Percentiles rank a stretch among this genome's conserved stretches.
Evolutionary conservation across 352 stramenopile genomes (phyloP).

Genomic region (Phytophthora tubulina): DNA sequence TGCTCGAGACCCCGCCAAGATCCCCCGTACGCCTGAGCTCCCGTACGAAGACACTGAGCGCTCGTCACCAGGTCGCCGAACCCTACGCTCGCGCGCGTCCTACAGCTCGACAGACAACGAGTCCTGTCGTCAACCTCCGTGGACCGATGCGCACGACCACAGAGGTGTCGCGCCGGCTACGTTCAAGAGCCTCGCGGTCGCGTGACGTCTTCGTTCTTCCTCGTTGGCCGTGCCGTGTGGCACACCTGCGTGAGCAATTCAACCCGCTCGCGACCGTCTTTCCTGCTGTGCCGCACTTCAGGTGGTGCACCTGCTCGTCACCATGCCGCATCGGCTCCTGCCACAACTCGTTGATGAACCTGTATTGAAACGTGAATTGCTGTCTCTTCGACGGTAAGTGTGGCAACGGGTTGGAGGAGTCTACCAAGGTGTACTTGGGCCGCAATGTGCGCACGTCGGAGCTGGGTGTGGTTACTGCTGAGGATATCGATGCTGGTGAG

Average conservation of each 20-base stretch:
- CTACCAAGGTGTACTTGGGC: not conserved
- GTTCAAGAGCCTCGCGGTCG: not conserved
- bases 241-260: constrained; percentile 3
- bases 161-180: not conserved
- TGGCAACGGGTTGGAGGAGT: not conserved
- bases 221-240: not conserved
- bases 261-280: constrained; percentile 2
- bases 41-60: not conserved
- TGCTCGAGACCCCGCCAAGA: not conserved
- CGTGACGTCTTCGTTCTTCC: not conserved
- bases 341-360: not conserved
- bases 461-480: not conserved
- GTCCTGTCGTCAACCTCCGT: not conserved
- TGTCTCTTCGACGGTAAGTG: constrained; percentile 6
- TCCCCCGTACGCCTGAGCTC: not conserved
- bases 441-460: not conserved
- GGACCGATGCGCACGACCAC: not conserved
- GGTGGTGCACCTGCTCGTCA: not conserved
- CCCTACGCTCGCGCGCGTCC: not conserved
- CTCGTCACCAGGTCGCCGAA: not conserved
- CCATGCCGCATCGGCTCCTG: constrained; percentile 1
- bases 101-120: not conserved
- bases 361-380: constrained; percentile 18
- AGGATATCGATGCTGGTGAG: not conserved
- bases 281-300: not conserved